Percentiles rank a stretch among this genome's conserved stretches.
These are phyloP conservation scores for Colletotrichum lini DNA, from an alignment of 2,329 filamentous ascomycete genomes.

Conservation along the genomic window DNA sequence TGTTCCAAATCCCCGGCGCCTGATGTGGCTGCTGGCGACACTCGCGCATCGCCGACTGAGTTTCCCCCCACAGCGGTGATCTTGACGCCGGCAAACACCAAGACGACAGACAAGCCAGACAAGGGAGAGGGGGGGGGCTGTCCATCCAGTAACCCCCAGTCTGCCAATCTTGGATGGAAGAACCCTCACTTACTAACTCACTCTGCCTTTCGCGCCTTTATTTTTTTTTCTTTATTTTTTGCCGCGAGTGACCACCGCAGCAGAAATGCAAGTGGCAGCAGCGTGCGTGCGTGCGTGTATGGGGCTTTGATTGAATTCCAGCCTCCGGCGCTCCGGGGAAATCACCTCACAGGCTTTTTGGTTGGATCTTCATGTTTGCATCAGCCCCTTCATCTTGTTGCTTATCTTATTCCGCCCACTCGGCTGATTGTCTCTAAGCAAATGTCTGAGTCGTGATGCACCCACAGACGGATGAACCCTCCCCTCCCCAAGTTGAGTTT, in stretches of 20 bases:
- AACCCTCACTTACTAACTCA: neutral
- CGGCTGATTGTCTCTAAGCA: conserved; percentile 19
- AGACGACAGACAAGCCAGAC: neutral
- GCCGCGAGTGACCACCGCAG: neutral
- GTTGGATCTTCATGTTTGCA: conserved; percentile 14
- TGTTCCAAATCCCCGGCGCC: conserved; percentile 10
- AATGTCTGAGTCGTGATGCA: conserved; percentile 37
- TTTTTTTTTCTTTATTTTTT: neutral
- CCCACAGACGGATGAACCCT: conserved; percentile 8
- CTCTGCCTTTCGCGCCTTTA: neutral
- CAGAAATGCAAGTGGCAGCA: neutral
- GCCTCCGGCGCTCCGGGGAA: neutral
- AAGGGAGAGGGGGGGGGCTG: neutral
- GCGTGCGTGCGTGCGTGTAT: neutral
- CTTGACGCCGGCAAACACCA: conserved; percentile 15
- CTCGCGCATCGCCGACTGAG: conserved; percentile 4
- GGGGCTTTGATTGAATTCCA: neutral
- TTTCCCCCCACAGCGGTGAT: conserved; percentile 29
- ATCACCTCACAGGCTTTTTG: neutral
- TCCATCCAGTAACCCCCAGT: conserved; percentile 1
- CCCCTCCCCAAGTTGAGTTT: neutral
- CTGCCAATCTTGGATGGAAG: conserved; percentile 25
- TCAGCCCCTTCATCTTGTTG: conserved; percentile 35
- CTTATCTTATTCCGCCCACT: conserved; percentile 28
- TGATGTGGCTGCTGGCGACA: neutral